Percentiles rank a stretch among this genome's conserved stretches.
Evolutionary conservation across 192 early-diverging fungal species (phyloP).

Genomic region (Diversispora eburnea): DNA sequence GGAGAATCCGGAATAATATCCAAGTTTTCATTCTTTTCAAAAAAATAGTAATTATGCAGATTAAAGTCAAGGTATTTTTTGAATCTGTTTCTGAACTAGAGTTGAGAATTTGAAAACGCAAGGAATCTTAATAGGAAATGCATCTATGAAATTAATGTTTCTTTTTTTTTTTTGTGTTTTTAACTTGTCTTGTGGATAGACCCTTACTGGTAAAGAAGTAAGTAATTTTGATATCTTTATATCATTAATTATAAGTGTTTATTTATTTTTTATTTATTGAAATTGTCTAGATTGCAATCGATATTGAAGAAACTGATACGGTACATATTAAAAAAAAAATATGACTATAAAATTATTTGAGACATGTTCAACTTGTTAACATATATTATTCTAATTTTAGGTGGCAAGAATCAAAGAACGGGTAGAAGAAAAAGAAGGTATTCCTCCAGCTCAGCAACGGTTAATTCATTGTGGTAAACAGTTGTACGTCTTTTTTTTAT

Average conservation of each 20-base stretch:
- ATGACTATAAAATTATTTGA: background rate
- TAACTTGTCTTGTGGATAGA: constrained; percentile 46
- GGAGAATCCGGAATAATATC: too few species aligned
- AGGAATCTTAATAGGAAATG: too few species aligned
- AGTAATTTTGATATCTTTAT: constrained; percentile 15
- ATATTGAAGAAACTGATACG: constrained; percentile 76
- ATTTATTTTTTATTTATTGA: background rate
- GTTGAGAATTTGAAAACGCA: too few species aligned
- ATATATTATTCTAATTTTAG: constrained; percentile 31
- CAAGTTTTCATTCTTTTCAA: too few species aligned
- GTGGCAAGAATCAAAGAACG: constrained; percentile 85
- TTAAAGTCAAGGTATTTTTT: too few species aligned
- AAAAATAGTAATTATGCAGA: too few species aligned
- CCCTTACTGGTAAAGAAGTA: constrained; percentile 86
- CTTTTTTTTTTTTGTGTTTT: too few species aligned
- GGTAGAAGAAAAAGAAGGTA: constrained; percentile 96
- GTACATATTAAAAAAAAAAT: constrained; percentile 28
- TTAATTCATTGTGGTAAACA: constrained; percentile 94
- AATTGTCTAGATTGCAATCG: constrained; percentile 76
- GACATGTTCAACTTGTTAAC: background rate
- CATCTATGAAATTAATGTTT: too few species aligned
- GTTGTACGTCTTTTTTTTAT: constrained; percentile 55
- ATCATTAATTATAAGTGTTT: background rate
- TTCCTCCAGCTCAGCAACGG: constrained; percentile 93
- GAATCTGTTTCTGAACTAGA: too few species aligned